These are phyloP conservation scores for Candida koratica DNA, from an alignment of 805 yeast species.

Conservation along the genomic window DNA sequence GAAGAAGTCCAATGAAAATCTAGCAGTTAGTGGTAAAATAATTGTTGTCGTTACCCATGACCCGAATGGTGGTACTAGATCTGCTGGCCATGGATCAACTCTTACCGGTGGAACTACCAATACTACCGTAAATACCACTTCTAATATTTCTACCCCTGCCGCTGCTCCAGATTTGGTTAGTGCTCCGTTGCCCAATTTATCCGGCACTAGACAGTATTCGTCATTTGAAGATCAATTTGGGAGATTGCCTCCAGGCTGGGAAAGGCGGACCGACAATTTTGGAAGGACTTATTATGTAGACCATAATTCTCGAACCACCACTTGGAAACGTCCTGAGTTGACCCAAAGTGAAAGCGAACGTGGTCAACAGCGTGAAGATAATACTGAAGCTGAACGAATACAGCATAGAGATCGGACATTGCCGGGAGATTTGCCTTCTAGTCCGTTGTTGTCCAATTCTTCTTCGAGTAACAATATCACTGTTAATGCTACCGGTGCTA, in stretches of 20 bases:
- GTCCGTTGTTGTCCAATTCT: constrained; percentile 29
- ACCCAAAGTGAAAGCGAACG: constrained; percentile 73
- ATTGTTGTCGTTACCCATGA: constrained; percentile 66
- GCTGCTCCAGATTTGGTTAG: constrained; percentile 16
- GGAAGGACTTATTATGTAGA: constrained; percentile 98
- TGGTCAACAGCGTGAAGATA: constrained; percentile 58
- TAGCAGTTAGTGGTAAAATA: constrained; percentile 90
- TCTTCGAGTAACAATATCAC: constrained; percentile 45
- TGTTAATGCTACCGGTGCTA: constrained; percentile 41
- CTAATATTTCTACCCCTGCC: constrained; percentile 14
- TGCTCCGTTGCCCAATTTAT: constrained; percentile 11
- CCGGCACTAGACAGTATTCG: constrained; percentile 59
- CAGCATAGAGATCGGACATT: constrained; percentile 88
- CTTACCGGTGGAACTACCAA: constrained; percentile 16
- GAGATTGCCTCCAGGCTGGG: constrained; percentile 98
- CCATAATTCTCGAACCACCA: constrained; percentile 94
- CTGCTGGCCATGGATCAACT: constrained; percentile 15
- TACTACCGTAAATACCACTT: constrained; percentile 3
- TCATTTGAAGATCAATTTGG: constrained; percentile 98
- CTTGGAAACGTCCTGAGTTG: constrained; percentile 96
- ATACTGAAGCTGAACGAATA: constrained; percentile 82
- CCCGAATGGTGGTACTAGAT: constrained; percentile 15
- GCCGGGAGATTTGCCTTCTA: constrained; percentile 55
- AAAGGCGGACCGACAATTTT: constrained; percentile 93
- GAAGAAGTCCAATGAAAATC: constrained; percentile 85